These are phyloP conservation scores for Xerocomus brunneocitrinus DNA, from an alignment of 768 basidiomycete genomes.

Conservation along the genomic window DNA sequence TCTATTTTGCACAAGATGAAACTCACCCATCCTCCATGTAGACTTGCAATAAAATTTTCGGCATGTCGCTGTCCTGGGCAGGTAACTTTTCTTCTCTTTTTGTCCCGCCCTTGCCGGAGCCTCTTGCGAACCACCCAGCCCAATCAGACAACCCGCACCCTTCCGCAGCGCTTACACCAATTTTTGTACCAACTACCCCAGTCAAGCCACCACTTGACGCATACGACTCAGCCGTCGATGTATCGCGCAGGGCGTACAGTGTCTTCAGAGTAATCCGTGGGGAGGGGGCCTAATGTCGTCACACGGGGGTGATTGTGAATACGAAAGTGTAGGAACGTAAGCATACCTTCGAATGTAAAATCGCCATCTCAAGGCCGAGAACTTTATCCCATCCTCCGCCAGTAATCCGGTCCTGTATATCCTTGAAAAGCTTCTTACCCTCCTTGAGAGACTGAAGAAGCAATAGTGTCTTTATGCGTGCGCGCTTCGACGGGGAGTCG, in stretches of 20 bases:
- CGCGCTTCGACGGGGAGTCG: conserved; percentile 66
- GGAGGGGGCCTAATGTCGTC: conserved; percentile 6
- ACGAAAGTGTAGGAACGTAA: neutral
- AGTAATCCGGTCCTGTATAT: conserved; percentile 19
- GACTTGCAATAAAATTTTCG: conserved; percentile 72
- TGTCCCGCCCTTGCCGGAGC: conserved; percentile 46
- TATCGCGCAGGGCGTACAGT: conserved; percentile 68
- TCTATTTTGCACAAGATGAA: neutral
- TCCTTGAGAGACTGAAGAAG: conserved; percentile 54
- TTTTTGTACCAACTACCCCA: conserved; percentile 56
- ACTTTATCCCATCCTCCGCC: conserved; percentile 38
- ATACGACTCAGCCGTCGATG: conserved; percentile 77
- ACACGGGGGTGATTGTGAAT: neutral
- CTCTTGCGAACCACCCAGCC: conserved; percentile 37
- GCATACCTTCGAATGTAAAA: conserved; percentile 72
- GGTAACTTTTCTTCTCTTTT: conserved; percentile 33
- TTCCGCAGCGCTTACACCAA: conserved; percentile 52
- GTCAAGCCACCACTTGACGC: conserved; percentile 71
- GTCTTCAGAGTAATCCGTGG: conserved; percentile 49
- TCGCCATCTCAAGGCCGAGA: conserved; percentile 68
- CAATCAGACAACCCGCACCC: conserved; percentile 38
- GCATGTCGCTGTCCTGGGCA: conserved; percentile 47
- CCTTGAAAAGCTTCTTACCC: conserved; percentile 12
- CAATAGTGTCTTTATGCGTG: conserved; percentile 69
- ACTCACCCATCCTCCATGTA: conserved; percentile 77